phyloP scores from a whole-genome alignment of 306 rosid species.

The Begonia fuchsioides region DNA sequence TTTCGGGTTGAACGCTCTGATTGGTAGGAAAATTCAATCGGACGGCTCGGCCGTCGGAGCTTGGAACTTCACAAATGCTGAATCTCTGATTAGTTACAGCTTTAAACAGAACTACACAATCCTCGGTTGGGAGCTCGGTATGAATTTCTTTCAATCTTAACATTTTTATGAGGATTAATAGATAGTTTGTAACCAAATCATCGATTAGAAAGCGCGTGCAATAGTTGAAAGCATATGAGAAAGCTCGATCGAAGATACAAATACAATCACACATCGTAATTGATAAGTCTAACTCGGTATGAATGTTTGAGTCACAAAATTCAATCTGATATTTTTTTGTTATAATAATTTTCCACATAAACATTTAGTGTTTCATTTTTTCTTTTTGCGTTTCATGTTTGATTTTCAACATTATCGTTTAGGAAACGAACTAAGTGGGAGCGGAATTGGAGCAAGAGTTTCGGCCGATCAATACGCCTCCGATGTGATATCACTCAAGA shows the following conservation, averaged over 20 bases:
- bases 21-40: slow-evolving; percentile 25
- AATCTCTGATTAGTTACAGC: slow-evolving; percentile 63
- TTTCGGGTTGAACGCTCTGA: slow-evolving; percentile 82
- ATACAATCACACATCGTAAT: too few relatives aligned
- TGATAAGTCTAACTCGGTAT: too few relatives aligned
- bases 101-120: slow-evolving; percentile 48
- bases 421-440: slow-evolving; percentile 85
- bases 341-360: too few relatives aligned
- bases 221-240: too few relatives aligned
- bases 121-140: slow-evolving; percentile 95
- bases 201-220: too few relatives aligned
- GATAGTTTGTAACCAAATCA: too few relatives aligned
- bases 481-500: slow-evolving; percentile 38
- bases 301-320: background rate
- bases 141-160: slow-evolving; percentile 8
- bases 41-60: slow-evolving; percentile 40
- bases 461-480: slow-evolving; percentile 54
- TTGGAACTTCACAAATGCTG: slow-evolving; percentile 64
- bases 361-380: too few relatives aligned
- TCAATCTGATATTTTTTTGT: too few relatives aligned
- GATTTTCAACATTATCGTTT: background rate
- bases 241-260: too few relatives aligned
- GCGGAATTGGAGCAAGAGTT: slow-evolving; percentile 59
- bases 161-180: background rate
- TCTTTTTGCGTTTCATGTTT: too few relatives aligned